phyloP scores from a whole-genome alignment of 495 filamentous ascomycete species.

The Pseudotulostoma volvatum region DNA sequence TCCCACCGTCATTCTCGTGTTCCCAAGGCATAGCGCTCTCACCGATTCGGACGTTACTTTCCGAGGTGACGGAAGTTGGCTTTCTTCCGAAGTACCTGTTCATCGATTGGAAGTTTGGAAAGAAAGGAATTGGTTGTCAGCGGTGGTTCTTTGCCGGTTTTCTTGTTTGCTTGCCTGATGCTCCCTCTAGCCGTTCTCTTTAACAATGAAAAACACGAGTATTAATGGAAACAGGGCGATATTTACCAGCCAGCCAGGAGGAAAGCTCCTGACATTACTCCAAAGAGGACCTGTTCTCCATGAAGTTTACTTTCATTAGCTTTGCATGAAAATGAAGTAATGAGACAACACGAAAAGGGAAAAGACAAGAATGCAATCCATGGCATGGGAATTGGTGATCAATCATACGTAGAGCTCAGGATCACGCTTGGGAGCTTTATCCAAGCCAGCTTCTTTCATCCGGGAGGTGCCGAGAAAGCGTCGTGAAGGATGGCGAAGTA shows the following conservation, averaged over 20 bases:
- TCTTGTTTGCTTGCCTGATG: too few species aligned
- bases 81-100: slow-evolving; percentile 49
- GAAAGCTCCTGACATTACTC: slow-evolving; percentile 81
- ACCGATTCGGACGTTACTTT: slow-evolving; percentile 58
- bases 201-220: too few species aligned
- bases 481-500: slow-evolving; percentile 23
- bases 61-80: slow-evolving; percentile 72
- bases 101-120: too few species aligned
- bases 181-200: too few species aligned
- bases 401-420: slow-evolving; percentile 66
- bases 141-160: neutral
- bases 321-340: neutral
- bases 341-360: too few species aligned
- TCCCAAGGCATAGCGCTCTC: slow-evolving; percentile 81
- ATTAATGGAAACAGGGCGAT: slow-evolving; percentile 43
- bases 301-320: neutral
- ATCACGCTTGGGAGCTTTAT: slow-evolving; percentile 54
- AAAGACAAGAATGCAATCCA: slow-evolving; percentile 9
- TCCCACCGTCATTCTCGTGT: slow-evolving; percentile 34
- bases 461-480: slow-evolving; percentile 28
- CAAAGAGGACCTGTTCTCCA: slow-evolving; percentile 56
- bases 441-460: slow-evolving; percentile 34
- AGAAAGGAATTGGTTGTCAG: slow-evolving; percentile 3
- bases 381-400: slow-evolving; percentile 1
- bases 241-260: slow-evolving; percentile 64